Evolutionary conservation across 495 filamentous ascomycete genomes (phyloP).

Genomic region (Polyplosphaeria fusca): DNA sequence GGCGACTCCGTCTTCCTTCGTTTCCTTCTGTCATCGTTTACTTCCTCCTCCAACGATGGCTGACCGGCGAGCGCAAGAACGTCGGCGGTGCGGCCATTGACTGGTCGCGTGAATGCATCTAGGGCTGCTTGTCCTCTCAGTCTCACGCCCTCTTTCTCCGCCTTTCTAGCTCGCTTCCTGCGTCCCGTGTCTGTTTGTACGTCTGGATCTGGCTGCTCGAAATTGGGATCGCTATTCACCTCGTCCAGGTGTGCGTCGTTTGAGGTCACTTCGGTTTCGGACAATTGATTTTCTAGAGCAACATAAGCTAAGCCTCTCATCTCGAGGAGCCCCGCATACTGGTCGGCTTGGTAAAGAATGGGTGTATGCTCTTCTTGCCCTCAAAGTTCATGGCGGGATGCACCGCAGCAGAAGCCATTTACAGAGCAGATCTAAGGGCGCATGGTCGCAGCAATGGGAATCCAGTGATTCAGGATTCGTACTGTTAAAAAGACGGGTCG

Average conservation of each 20-base stretch:
- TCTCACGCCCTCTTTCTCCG: not conserved
- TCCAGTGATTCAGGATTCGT: no score
- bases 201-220: constrained; percentile 10
- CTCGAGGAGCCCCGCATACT: constrained; percentile 11
- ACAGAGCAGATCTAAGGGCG: not conserved
- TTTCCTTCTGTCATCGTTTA: constrained; percentile 27
- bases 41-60: constrained; percentile 21
- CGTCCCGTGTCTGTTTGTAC: not conserved
- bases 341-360: constrained; percentile 37
- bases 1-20: constrained; percentile 31
- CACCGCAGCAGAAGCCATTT: constrained; percentile 38
- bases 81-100: not conserved
- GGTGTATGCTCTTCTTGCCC: constrained; percentile 36
- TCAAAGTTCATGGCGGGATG: constrained; percentile 38
- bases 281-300: constrained; percentile 9
- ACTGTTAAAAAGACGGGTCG: no score
- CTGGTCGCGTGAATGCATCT: constrained; percentile 11
- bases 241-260: not conserved
- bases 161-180: constrained; percentile 19
- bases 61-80: not conserved
- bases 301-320: constrained; percentile 8
- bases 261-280: not conserved
- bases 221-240: constrained; percentile 8
- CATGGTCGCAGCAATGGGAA: no score
- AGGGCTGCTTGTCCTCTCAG: constrained; percentile 10